phyloP scores from a whole-genome alignment of 2,329 filamentous ascomycete species.

The Aspergillus ochraceoroseus region DNA sequence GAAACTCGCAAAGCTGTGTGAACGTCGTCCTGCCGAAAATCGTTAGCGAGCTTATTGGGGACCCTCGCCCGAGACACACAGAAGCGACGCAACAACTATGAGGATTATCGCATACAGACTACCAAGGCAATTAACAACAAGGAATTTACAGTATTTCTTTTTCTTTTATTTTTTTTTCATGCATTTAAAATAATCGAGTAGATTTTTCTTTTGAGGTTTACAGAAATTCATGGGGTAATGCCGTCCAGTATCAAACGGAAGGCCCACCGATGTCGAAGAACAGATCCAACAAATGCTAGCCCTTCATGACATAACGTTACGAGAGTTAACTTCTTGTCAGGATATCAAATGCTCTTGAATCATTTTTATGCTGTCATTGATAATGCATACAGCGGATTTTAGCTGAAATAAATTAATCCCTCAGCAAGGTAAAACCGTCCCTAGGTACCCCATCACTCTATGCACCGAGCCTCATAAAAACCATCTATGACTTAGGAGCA shows the following conservation, averaged over 20 bases:
- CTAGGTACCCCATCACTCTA: slow-evolving; percentile 42
- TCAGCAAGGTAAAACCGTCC: slow-evolving; percentile 38
- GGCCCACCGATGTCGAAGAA: slow-evolving; percentile 17
- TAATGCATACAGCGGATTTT: slow-evolving; percentile 41
- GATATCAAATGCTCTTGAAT: slow-evolving; percentile 43
- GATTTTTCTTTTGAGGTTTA: background rate
- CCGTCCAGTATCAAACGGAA: slow-evolving; percentile 14
- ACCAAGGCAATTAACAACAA: background rate
- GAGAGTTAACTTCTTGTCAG: slow-evolving; percentile 20
- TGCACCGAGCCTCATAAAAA: slow-evolving; percentile 40
- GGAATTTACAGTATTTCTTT: background rate
- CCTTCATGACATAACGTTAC: slow-evolving; percentile 19
- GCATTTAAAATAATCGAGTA: too few relatives aligned
- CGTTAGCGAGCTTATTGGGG: slow-evolving; percentile 41
- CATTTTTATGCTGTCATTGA: slow-evolving; percentile 42
- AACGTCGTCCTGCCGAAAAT: slow-evolving; percentile 41
- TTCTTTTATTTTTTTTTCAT: too few relatives aligned
- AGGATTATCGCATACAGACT: slow-evolving; percentile 12
- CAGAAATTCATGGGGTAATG: slow-evolving; percentile 3
- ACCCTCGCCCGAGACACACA: slow-evolving; percentile 32
- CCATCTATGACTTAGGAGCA: slow-evolving; percentile 59
- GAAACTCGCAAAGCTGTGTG: slow-evolving; percentile 40
- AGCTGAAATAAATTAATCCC: slow-evolving; percentile 34
- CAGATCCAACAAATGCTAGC: slow-evolving; percentile 18
- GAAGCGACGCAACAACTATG: slow-evolving; percentile 27